Conservation (phyloP, 768 basidiomycete species). For the Gloeostereum incarnatum region DNA sequence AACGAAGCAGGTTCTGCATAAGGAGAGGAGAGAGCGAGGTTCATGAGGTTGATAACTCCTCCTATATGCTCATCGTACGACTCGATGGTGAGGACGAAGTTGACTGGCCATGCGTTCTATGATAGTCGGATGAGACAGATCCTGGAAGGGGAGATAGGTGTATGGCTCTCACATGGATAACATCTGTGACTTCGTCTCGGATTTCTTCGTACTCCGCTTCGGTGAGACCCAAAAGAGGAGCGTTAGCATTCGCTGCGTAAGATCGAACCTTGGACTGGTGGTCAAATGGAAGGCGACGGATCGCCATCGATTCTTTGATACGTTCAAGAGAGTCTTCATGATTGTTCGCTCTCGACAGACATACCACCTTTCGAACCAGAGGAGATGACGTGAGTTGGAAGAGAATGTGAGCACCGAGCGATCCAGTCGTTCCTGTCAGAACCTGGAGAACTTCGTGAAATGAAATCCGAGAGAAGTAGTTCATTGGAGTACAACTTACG, state of each 20-base stretch:
- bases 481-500: slow-evolving; percentile 2
- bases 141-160: background rate
- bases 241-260: slow-evolving; percentile 32
- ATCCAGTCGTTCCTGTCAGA: slow-evolving; percentile 45
- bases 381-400: slow-evolving; percentile 27
- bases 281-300: slow-evolving; percentile 19
- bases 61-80: slow-evolving; percentile 33
- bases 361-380: slow-evolving; percentile 32
- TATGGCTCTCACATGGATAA: slow-evolving; percentile 31
- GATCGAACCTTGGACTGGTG: slow-evolving; percentile 22
- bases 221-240: slow-evolving; percentile 29
- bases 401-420: slow-evolving; percentile 46
- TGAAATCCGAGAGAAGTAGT: background rate
- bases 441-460: slow-evolving; percentile 17
- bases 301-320: slow-evolving; percentile 28
- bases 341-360: slow-evolving; percentile 38
- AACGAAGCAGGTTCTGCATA: slow-evolving; percentile 24
- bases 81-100: slow-evolving; percentile 35
- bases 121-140: background rate
- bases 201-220: slow-evolving; percentile 25
- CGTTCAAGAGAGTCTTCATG: slow-evolving; percentile 32
- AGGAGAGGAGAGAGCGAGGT: slow-evolving; percentile 32
- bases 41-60: slow-evolving; percentile 40
- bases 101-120: slow-evolving; percentile 50
- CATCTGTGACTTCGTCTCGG: slow-evolving; percentile 23